Base-by-base conservation (phyloP, 805 yeast genomes). In the Candida piceae region DNA sequence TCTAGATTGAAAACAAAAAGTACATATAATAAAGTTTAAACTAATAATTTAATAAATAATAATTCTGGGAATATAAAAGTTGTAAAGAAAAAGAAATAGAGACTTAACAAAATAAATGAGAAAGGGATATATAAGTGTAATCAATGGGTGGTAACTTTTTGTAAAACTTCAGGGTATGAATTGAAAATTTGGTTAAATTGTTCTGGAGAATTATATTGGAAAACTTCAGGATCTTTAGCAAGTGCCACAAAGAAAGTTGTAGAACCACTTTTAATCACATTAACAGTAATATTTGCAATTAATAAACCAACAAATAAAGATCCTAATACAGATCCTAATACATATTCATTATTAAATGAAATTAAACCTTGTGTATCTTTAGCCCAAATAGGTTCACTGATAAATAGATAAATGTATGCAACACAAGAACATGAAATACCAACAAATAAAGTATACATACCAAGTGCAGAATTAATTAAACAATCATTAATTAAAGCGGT, bases 401-500 rank as follows among this genome's bases (percentile, higher is more conserved):
- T 71, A 50, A 70, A 67, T 55, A 88, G 65, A 57, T 77, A 86
- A 38, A 84, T 62, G 57, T 69, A 82, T 2, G 86, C 74, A 39
- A 82, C 66, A 33, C 84, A 62, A 0, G 45, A 40, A 10, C 49
- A 42, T 9, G 68, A 28, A 55, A 40, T 42, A 6, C 83, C 87
- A 7, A 82, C 80, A 51, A 85, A 77, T 34, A 81, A 50, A 1
- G 89, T 63, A 53, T 80, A 87, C 49, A 87, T 73, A 7, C 79
- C 74, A 42, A 88, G 62, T 0, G 95, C 84, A 3, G 85, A 76
- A 42, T 78, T 80, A 40, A 88, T 79, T 44, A 89, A 69, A 50
- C 84, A 80, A 60, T 90, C 95, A 57, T 87, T 88, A 40, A 85
- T 72, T 49, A 88, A 61, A 1, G 93, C 94, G 58, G 82, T 89